Evolutionary conservation across 805 yeast species (phyloP).

Genomic region (Barnettozyma wickerhamii): DNA sequence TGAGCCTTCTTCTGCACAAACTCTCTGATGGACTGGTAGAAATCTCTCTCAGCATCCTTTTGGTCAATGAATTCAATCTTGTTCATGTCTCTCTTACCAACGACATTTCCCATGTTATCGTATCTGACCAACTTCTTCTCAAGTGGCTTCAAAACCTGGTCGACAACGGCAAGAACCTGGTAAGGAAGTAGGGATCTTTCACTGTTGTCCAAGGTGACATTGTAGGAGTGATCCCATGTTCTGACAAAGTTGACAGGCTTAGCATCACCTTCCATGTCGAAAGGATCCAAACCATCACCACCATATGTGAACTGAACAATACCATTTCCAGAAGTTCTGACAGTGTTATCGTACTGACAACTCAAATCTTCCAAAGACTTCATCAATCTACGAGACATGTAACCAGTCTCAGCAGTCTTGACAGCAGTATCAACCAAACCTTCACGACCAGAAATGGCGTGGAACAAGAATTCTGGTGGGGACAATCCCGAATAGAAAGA

Average conservation of each 20-base stretch:
- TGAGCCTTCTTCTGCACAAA: slow-evolving; percentile 56
- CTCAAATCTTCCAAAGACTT: slow-evolving; percentile 95
- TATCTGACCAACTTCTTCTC: slow-evolving; percentile 56
- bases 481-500: slow-evolving; percentile 91
- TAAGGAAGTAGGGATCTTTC: slow-evolving; percentile 65
- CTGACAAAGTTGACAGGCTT: slow-evolving; percentile 89
- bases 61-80: slow-evolving; percentile 73
- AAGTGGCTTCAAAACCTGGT: slow-evolving; percentile 55
- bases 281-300: slow-evolving; percentile 97
- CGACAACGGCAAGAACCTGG: slow-evolving; percentile 53
- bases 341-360: slow-evolving; percentile 88
- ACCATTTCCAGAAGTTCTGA: slow-evolving; percentile 92
- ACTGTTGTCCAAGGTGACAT: slow-evolving; percentile 56
- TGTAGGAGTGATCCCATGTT: slow-evolving; percentile 90
- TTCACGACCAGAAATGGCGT: slow-evolving; percentile 99
- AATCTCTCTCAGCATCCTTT: slow-evolving; percentile 81
- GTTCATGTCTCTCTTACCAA: slow-evolving; percentile 39
- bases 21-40: slow-evolving; percentile 69
- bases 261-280: slow-evolving; percentile 99
- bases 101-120: slow-evolving; percentile 65
- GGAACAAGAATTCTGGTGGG: slow-evolving; percentile 97
- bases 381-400: slow-evolving; percentile 97
- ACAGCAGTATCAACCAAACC: slow-evolving; percentile 99
- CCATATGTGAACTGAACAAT: slow-evolving; percentile 97
- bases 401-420: slow-evolving; percentile 98